Conservation (phyloP, 116 monocot species). For the Papilionanthe hybrid region DNA sequence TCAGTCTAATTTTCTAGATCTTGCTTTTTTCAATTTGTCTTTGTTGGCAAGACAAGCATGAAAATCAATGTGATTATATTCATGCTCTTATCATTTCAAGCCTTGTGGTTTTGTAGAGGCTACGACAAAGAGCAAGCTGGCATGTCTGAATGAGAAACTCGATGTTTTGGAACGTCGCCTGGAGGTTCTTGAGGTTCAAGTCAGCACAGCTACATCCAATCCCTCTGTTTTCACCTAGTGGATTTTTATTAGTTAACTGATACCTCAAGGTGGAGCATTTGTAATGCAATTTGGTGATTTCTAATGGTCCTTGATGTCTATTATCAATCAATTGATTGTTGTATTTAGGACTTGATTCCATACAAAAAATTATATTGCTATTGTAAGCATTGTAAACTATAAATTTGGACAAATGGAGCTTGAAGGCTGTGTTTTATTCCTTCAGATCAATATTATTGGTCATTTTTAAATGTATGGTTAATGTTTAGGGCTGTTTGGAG, state of each 20-base stretch:
- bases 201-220: constrained; percentile 84
- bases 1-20: not conserved
- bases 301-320: too few relatives aligned
- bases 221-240: constrained; percentile 70
- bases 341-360: too few relatives aligned
- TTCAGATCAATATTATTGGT: too few relatives aligned
- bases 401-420: too few relatives aligned
- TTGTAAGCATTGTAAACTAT: too few relatives aligned
- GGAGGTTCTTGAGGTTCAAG: constrained; percentile 96
- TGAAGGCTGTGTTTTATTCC: too few relatives aligned
- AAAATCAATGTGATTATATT: not conserved
- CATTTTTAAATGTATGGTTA: too few relatives aligned
- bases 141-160: constrained; percentile 84
- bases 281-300: not conserved
- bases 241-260: too few relatives aligned
- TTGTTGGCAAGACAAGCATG: not conserved
- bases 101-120: constrained; percentile 41
- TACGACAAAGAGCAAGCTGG: constrained; percentile 94
- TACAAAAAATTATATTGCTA: too few relatives aligned
- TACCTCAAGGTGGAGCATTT: not conserved
- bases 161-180: constrained; percentile 77
- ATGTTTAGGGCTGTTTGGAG: too few relatives aligned
- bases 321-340: too few relatives aligned
- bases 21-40: not conserved
- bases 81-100: not conserved